A percentile compares a stretch with the other conserved stretches of the same genome.
These are phyloP conservation scores for Geotrichum cucujoidarum DNA, from an alignment of 1,139 yeast species.

Conservation along the genomic window DNA sequence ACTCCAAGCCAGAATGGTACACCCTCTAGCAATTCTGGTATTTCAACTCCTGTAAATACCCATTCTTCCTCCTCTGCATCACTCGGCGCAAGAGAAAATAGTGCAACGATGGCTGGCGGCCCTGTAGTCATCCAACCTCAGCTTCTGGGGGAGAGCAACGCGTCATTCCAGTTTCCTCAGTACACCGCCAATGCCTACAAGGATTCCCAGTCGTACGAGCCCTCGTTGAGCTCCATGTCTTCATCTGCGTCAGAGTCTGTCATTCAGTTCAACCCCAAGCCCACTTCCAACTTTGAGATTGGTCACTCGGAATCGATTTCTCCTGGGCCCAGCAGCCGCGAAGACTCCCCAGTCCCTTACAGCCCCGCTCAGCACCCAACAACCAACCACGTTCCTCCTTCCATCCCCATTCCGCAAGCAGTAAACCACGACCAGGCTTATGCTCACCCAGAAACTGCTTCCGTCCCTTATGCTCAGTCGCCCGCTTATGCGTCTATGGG, in stretches of 20 bases:
- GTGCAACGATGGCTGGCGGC: background rate
- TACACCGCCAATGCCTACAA: constrained; percentile 4
- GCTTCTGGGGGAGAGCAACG: background rate
- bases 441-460: background rate
- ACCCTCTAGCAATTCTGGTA: background rate
- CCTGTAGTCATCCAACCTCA: background rate
- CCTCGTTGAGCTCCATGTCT: constrained; percentile 11
- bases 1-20: background rate
- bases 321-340: background rate
- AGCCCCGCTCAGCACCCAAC: background rate
- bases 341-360: constrained; percentile 5
- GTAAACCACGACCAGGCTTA: constrained; percentile 14
- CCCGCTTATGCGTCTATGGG: background rate
- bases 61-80: background rate
- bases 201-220: constrained; percentile 4
- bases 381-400: constrained; percentile 2
- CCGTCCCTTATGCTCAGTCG: background rate
- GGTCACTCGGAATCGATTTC: constrained; percentile 7
- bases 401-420: constrained; percentile 14
- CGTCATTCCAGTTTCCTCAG: background rate
- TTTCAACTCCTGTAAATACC: background rate
- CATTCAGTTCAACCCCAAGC: constrained; percentile 8
- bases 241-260: constrained; percentile 10
- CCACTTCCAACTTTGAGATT: constrained; percentile 8
- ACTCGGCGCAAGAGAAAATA: too few relatives aligned